Conservation (phyloP, 331 rosid species). For the Arachis monticola region DNA sequence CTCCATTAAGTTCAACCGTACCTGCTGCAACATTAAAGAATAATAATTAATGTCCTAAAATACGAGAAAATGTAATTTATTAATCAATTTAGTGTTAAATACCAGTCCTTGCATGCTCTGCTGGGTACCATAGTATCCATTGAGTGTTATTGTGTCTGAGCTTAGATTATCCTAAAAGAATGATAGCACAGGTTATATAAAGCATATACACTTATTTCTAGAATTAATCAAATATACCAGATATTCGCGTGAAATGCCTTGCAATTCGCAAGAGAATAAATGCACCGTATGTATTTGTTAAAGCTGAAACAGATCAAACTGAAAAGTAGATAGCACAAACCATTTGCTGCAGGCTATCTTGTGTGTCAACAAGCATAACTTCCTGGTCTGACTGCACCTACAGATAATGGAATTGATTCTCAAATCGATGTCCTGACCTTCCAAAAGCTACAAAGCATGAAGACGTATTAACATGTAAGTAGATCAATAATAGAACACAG, state of each 20-base stretch:
- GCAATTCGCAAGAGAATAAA: slow-evolving; percentile 30
- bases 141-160: slow-evolving; percentile 52
- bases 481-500: slow-evolving; percentile 26
- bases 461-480: slow-evolving; percentile 8
- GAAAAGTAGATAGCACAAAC: slow-evolving; percentile 44
- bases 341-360: slow-evolving; percentile 58
- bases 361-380: slow-evolving; percentile 49
- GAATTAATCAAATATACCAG: not conserved
- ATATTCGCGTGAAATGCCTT: not conserved
- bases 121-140: slow-evolving; percentile 60
- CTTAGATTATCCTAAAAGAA: slow-evolving; percentile 54
- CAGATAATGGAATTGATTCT: slow-evolving; percentile 30
- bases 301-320: slow-evolving; percentile 34
- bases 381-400: slow-evolving; percentile 54
- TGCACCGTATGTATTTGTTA: slow-evolving; percentile 21
- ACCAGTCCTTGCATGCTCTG: slow-evolving; percentile 68
- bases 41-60: slow-evolving; percentile 11
- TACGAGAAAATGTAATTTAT: slow-evolving; percentile 9
- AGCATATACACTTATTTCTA: slow-evolving; percentile 16
- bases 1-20: slow-evolving; percentile 62
- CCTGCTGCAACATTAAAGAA: slow-evolving; percentile 41
- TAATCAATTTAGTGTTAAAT: slow-evolving; percentile 25
- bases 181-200: slow-evolving; percentile 33
- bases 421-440: slow-evolving; percentile 34
- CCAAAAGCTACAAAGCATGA: slow-evolving; percentile 28